Evolutionary conservation across 78 protist species (phyloP).

Genomic region (Paratrimastix pyriformis): DNA sequence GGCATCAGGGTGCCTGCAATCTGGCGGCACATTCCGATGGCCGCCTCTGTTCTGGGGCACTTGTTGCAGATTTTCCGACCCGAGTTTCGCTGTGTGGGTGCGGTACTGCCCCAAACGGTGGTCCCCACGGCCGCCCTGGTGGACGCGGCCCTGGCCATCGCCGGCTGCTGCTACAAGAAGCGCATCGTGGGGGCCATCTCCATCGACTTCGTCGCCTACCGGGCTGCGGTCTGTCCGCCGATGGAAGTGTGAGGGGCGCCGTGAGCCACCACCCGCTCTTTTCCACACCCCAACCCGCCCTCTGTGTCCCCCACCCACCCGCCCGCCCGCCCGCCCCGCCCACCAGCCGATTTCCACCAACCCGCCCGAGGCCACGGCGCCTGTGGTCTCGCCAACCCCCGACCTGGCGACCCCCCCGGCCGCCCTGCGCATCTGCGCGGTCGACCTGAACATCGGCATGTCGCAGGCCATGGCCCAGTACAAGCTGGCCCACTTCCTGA

Average conservation of each 20-base stretch:
- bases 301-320: too few species aligned
- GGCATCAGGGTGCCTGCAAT: too few species aligned
- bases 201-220: constrained; percentile 22
- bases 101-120: constrained; percentile 18
- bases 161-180: background rate
- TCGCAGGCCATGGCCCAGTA: constrained; percentile 4
- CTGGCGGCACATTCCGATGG: too few species aligned
- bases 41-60: too few species aligned
- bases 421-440: constrained; percentile 37
- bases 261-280: background rate
- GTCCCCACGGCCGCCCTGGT: constrained; percentile 10
- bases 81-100: background rate
- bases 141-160: constrained; percentile 27
- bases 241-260: too few species aligned
- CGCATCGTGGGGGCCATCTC: constrained; percentile 12
- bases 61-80: constrained; percentile 12
- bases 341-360: too few species aligned
- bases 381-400: too few species aligned
- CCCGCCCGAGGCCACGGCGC: too few species aligned
- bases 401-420: too few species aligned
- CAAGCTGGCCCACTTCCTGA: background rate
- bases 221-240: too few species aligned
- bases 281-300: too few species aligned
- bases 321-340: too few species aligned
- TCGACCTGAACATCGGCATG: constrained; percentile 25